A percentile compares a stretch with the other conserved stretches of the same genome.
These are phyloP conservation scores for Rosa lucieae DNA, from an alignment of 306 rosid genomes.

Conservation along the genomic window DNA sequence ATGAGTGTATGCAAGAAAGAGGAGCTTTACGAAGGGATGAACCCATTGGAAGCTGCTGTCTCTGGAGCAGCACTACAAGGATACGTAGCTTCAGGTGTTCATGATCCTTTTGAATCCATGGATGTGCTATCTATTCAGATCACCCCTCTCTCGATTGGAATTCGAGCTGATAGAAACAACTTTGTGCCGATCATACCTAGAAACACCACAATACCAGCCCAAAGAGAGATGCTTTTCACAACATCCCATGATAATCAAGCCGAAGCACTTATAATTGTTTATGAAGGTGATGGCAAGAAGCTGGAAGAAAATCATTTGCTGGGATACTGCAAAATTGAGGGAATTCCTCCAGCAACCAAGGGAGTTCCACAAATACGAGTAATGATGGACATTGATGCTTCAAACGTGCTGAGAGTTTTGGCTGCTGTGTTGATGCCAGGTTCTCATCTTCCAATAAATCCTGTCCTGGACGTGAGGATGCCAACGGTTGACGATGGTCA, in stretches of 20 bases:
- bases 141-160: constrained; percentile 80
- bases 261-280: constrained; percentile 67
- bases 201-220: constrained; percentile 76
- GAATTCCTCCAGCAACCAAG: constrained; percentile 66
- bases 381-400: constrained; percentile 79
- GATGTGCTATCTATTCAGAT: constrained; percentile 79
- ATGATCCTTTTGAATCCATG: constrained; percentile 74
- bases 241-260: constrained; percentile 71
- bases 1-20: constrained; percentile 35
- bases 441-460: constrained; percentile 42
- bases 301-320: constrained; percentile 67
- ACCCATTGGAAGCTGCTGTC: constrained; percentile 83
- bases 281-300: constrained; percentile 68
- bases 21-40: constrained; percentile 56
- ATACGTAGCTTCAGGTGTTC: constrained; percentile 72
- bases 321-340: constrained; percentile 76
- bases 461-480: constrained; percentile 86
- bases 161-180: constrained; percentile 61
- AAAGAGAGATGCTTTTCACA: constrained; percentile 67
- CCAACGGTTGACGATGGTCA: constrained; percentile 84
- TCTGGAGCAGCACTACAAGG: constrained; percentile 88
- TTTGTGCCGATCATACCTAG: constrained; percentile 63
- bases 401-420: constrained; percentile 61
- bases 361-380: constrained; percentile 74
- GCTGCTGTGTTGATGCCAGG: constrained; percentile 65